Evolutionary conservation across 75 land plant species (phyloP), one percentile per base, ranked within the genome.

Genomic region (Picea glauca): DNA sequence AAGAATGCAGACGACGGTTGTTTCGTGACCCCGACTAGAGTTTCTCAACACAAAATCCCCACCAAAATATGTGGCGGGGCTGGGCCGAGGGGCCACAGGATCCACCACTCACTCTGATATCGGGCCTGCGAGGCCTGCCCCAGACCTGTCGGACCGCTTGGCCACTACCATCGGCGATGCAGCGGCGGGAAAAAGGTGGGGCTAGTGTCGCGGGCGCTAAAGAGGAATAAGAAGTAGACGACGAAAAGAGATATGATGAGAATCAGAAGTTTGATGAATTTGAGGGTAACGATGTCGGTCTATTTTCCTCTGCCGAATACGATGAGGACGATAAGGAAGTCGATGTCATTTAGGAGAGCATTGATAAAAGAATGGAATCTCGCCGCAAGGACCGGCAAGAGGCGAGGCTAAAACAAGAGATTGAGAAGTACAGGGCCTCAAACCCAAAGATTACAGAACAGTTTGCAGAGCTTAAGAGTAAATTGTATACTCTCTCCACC

Each of bases 71-170:
- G 99, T 96, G 18, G 97, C 97, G 3, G 99, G 99, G 58, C 78
- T 96, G 18, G 99, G 99, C 1, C 89, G 97, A 81, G 97, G 97
- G 31, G 99, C 99, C 60, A 96, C 97, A 1, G 97, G 99, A 0
- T 96, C 94, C 83, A 96, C 98, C 40, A 96, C 97, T 3, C 85
- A 95, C 20, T 96, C 99, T 20, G 99, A 94, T 88, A 96, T 96
- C 68, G 99, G 97, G 3, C 99, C 97, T 12, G 99, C 99, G 21
- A 83, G 99, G 11, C 94, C 99, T 3, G 97, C 99, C 7, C 99
- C 97, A 0, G 99, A 96, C 79, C 82, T 94, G 57, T 97, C 99
- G 9, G 97, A 96, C 61, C 82, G 97, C 2, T 86, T 91, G 4
- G 92, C 93, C 12, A 81, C 92, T 0, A 84, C 94, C 4, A 84